phyloP scores from a whole-genome alignment of 129 eudicot genomes.

The Flaveria ramosissima region DNA sequence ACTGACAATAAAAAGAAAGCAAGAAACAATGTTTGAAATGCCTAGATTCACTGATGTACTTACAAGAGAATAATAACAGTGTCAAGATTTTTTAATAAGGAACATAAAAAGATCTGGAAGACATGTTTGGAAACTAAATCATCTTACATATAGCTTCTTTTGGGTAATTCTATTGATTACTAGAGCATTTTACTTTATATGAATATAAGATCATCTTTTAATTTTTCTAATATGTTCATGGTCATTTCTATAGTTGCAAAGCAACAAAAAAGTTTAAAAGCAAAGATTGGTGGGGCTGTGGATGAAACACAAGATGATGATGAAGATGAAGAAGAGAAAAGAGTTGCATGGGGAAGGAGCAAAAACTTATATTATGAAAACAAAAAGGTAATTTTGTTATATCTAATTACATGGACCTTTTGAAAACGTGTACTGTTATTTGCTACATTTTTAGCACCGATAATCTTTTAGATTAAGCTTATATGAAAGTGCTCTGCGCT shows the following conservation, averaged over 20 bases:
- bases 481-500: background rate
- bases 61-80: background rate
- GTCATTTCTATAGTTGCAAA: conserved; percentile 51
- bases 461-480: conserved; percentile 8
- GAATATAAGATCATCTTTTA: background rate
- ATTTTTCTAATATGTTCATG: background rate
- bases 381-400: conserved; percentile 11
- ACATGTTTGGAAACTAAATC: too few relatives aligned
- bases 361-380: conserved; percentile 44
- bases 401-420: background rate
- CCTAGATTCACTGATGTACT: background rate
- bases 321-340: conserved; percentile 62
- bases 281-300: conserved; percentile 65
- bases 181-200: conserved; percentile 3
- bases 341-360: conserved; percentile 55
- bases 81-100: too few relatives aligned
- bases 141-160: background rate
- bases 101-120: background rate
- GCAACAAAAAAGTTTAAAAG: conserved; percentile 56
- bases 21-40: background rate
- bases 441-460: background rate
- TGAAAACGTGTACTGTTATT: background rate
- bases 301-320: conserved; percentile 73
- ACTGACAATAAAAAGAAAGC: background rate
- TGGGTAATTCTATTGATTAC: background rate